Percentiles rank a stretch among this genome's conserved stretches.
Conservation (phyloP, 352 stramenopile species). For the Phytophthora syringae region DNA sequence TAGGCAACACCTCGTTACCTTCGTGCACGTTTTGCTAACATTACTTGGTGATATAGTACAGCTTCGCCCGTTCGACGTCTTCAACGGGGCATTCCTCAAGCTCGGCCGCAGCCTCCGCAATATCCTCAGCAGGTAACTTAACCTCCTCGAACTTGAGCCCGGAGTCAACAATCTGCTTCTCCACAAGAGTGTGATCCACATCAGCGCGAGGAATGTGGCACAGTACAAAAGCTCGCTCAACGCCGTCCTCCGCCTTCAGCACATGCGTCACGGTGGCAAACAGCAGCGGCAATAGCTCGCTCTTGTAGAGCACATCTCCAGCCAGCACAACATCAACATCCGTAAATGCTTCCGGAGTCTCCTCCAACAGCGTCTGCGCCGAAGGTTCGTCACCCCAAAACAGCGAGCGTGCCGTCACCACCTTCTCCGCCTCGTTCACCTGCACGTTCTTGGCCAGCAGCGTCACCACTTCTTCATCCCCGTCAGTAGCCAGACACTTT, state of each 20-base stretch:
- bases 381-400: slow-evolving; percentile 68
- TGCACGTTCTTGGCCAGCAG: slow-evolving; percentile 57
- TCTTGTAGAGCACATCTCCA: slow-evolving; percentile 85
- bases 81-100: slow-evolving; percentile 64
- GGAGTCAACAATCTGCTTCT: slow-evolving; percentile 45
- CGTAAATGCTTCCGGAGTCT: slow-evolving; percentile 35
- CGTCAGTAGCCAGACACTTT: slow-evolving; percentile 65
- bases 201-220: slow-evolving; percentile 81
- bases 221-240: slow-evolving; percentile 48
- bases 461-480: slow-evolving; percentile 66
- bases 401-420: slow-evolving; percentile 44
- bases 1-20: not conserved
- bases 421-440: slow-evolving; percentile 36
- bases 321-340: slow-evolving; percentile 66
- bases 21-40: not conserved
- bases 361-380: slow-evolving; percentile 34
- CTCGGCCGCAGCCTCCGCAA: slow-evolving; percentile 22
- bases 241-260: slow-evolving; percentile 22
- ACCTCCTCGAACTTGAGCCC: slow-evolving; percentile 53
- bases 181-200: slow-evolving; percentile 65
- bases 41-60: slow-evolving; percentile 66
- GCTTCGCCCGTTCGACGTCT: slow-evolving; percentile 54
- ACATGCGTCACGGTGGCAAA: slow-evolving; percentile 57
- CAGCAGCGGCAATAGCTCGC: slow-evolving; percentile 66
- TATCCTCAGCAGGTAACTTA: slow-evolving; percentile 33